Evolutionary conservation across 225 moss, liverwort and hornwort genomes (phyloP), one percentile per base, ranked within the genome.

Genomic region (Marchantia polymorpha): DNA sequence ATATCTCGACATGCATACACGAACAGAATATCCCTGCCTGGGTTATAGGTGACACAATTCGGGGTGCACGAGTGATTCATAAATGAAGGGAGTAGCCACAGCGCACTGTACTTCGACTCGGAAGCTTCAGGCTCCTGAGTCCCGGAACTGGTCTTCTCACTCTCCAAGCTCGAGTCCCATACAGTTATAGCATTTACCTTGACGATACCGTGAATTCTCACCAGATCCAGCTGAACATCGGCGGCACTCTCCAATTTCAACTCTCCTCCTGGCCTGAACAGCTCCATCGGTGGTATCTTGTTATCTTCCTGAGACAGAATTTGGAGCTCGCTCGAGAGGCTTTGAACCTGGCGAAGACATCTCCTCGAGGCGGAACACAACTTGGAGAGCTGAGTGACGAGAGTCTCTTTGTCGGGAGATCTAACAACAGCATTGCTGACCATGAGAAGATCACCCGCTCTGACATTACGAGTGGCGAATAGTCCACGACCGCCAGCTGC

Each of bases 361-460:
- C 31, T n/a, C 12, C 25, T 19, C 4, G 77, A 77, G 0, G 77
- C 7, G 1, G 61, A 23, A 27, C 77, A 63, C 64, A 77, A 49
- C 13, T 12, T 23, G 49, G 77, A 46, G 64, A 77, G 23, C 64
- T 77, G 30, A 22, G 25, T 12, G 48, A 63, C 61, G 63, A 77
- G 77, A 48, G 47, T 64, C 22, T 63, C 77, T 23, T 77, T 63
- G 20, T 63, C 63, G 13, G 77, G 14, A 76, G 75, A 56, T 10
- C 60, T 58, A 12, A 92, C 84, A 20, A 95, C 85, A 64, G 94
- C 89, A 78, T 95, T 95, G 79, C 93, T 93, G 22, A 93, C 94
- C 26, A 95, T 84, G 78, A 95, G 84, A 69, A 95, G 90, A 70
- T 94, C 93, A 19, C 95, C 95, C 31, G 85, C 84, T n/a, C 89